Evolutionary conservation across 208 protist species (phyloP).

Genomic region (Wallacemonas sp.): DNA sequence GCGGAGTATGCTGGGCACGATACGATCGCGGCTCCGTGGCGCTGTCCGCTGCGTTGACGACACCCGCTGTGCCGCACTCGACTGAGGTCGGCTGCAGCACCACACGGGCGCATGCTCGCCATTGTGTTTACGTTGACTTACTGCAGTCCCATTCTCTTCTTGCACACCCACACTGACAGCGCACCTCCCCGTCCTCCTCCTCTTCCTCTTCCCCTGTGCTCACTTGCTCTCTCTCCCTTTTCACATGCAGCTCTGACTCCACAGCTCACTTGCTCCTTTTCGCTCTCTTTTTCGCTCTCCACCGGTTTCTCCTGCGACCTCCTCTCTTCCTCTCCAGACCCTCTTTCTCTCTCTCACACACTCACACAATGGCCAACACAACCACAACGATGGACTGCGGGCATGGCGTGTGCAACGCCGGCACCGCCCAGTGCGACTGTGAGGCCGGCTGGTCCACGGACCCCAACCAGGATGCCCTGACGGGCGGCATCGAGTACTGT

Average conservation of each 20-base stretch:
- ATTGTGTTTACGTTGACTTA: no score
- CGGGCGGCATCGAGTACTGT: slow-evolving; percentile 25
- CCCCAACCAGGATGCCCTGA: slow-evolving; percentile 30
- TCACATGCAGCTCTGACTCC: background rate
- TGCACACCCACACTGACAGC: background rate
- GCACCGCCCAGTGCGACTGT: slow-evolving; percentile 24
- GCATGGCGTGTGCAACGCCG: slow-evolving; percentile 37
- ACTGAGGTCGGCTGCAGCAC: no score
- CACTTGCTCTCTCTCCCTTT: background rate
- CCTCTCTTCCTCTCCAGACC: background rate
- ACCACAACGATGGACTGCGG: slow-evolving; percentile 23
- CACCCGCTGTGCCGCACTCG: no score
- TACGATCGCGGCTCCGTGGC: no score
- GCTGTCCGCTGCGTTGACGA: no score
- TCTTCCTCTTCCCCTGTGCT: background rate
- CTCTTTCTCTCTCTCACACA: background rate
- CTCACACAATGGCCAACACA: no score
- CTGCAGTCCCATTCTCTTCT: background rate
- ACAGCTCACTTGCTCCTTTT: background rate
- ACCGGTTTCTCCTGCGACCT: slow-evolving; percentile 6
- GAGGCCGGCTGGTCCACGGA: slow-evolving; percentile 30
- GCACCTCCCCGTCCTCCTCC: background rate
- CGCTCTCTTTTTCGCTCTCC: background rate
- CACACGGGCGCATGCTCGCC: no score
- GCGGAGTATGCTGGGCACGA: no score